These are phyloP conservation scores for Drosera spatulata DNA, from an alignment of 179 eudicot species.

Conservation along the genomic window DNA sequence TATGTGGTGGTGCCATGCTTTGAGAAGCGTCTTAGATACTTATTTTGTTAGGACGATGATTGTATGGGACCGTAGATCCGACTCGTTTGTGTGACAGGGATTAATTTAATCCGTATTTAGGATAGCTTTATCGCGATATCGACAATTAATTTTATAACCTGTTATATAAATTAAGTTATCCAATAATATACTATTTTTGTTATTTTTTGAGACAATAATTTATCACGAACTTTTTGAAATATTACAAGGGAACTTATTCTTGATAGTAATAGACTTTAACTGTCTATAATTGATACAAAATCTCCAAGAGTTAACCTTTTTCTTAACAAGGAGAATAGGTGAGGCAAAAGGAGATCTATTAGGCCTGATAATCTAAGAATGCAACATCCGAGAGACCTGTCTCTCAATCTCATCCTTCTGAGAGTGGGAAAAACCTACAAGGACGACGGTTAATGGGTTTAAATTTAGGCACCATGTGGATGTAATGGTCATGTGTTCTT, in stretches of 20 bases:
- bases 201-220: too few species aligned
- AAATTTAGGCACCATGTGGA: background rate
- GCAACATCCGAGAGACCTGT: background rate
- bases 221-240: too few species aligned
- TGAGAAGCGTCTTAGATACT: too few species aligned
- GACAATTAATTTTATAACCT: too few species aligned
- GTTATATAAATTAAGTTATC: too few species aligned
- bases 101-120: too few species aligned
- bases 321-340: background rate
- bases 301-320: constrained; percentile 1
- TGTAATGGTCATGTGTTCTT: background rate
- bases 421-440: background rate
- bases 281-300: background rate
- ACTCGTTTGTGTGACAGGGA: too few species aligned
- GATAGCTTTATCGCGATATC: too few species aligned
- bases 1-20: too few species aligned
- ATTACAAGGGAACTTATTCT: background rate
- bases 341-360: background rate
- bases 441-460: background rate
- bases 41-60: too few species aligned
- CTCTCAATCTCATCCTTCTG: background rate
- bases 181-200: too few species aligned
- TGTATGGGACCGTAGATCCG: too few species aligned
- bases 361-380: background rate
- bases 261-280: background rate